These are phyloP conservation scores for Elymus sibiricus DNA, from an alignment of 176 grass and related monocot genomes.

Conservation along the genomic window DNA sequence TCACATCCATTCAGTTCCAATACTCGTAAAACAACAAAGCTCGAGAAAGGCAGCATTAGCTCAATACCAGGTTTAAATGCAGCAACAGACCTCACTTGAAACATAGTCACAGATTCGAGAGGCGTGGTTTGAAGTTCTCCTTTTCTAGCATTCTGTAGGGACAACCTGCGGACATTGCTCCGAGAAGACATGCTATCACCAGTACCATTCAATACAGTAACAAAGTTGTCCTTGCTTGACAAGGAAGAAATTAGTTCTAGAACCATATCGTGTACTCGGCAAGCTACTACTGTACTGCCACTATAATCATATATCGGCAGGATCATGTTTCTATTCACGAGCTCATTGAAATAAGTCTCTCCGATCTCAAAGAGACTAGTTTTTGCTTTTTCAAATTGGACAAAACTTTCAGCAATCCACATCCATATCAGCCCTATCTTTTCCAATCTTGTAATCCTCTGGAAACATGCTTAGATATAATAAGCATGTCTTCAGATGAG, in stretches of 20 bases:
- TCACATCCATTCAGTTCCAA: not conserved
- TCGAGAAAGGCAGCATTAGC: not conserved
- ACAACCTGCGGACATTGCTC: not conserved
- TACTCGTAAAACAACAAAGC: not conserved
- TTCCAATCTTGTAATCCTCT: accelerated
- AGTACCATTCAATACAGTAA: not conserved
- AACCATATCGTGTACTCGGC: not conserved
- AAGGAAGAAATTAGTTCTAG: not conserved
- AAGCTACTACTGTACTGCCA: not conserved
- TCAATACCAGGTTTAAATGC: not conserved
- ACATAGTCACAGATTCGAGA: not conserved
- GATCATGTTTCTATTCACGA: not conserved
- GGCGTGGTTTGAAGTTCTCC: not conserved
- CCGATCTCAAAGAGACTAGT: not conserved
- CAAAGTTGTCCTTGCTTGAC: not conserved
- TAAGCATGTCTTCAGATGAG: too few species aligned
- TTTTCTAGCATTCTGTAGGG: not conserved
- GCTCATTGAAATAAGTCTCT: not conserved
- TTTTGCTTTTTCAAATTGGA: not conserved
- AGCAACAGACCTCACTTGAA: not conserved
- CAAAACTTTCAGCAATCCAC: conserved; percentile 5
- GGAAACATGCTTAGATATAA: not conserved
- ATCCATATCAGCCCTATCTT: not conserved
- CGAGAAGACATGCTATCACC: not conserved
- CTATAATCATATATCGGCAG: accelerated